Base-by-base conservation (phyloP, 176 grass and related monocot genomes). In the Carex littledalei region DNA sequence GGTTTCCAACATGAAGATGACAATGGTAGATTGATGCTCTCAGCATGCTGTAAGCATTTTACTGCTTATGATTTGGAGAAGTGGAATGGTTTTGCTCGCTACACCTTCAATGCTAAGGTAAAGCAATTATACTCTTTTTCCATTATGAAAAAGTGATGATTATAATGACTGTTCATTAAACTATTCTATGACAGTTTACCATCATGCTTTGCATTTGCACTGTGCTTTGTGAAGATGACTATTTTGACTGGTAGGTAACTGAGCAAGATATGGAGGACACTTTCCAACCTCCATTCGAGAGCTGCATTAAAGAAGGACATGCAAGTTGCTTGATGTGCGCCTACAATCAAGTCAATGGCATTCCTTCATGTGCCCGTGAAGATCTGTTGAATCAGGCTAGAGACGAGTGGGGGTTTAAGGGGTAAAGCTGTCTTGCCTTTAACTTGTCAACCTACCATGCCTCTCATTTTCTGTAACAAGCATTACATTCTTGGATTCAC, bases 281-380 rank as follows among this genome's bases (percentile, higher is more conserved):
- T 0, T 98, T 89, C 80, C 89, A 95, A 80, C 93, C 95, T 59
- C 95, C 93, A 81, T 98, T 98, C 78, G 90, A 84, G 86, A 98
- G 91, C 80, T 98, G 95, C 88, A 95, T 98, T 56, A 82, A 93
- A 82, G 95, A 93, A 78, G 93, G 93, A 17, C 91, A 81, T 66
- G 93, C 95, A 9, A 98, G 91, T 89, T 98, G 96, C 88, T 90
- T 98, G 89, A 98, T 98, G 93, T 98, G 96, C 26, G 75, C 96
- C 63, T 95, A 95, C 78, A 98, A 95, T 79, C 91, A 98, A 77
- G 85, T 95, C 7, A 95, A 98, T 75, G 93, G 96, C 11, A 84
- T 95, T 20, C 96, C 96, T 9, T 87, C 90, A 81, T 95, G 93
- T 84, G 96, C 96, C 41, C 80, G 32, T 49, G 88, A 88, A 69